Conservation (phyloP, 2,329 filamentous ascomycete species). For the Talaromyces sp. region DNA sequence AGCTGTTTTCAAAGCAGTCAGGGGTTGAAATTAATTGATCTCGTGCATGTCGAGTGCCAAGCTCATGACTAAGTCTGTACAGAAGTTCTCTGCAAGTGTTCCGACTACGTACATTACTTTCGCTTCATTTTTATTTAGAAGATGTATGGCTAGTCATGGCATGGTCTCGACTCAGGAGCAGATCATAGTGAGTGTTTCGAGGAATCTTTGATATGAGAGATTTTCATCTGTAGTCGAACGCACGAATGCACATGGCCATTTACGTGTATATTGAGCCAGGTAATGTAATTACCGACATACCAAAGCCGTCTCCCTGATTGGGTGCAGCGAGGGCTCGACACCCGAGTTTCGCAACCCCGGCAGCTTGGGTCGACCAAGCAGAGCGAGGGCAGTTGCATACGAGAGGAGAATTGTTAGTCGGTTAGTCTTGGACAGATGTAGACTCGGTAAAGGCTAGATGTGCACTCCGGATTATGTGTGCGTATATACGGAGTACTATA, state of each 20-base stretch:
- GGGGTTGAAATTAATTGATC: slow-evolving; percentile 6
- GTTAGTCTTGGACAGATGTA: not conserved
- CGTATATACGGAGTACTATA: not conserved
- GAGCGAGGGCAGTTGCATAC: not conserved
- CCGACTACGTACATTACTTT: not conserved
- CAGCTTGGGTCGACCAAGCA: slow-evolving; percentile 12
- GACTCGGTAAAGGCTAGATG: slow-evolving; percentile 2
- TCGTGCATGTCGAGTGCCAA: slow-evolving; percentile 7
- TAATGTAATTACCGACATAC: not conserved
- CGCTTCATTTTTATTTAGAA: not conserved
- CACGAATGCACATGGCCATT: slow-evolving; percentile 3
- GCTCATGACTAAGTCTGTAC: not conserved
- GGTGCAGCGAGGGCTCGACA: not conserved
- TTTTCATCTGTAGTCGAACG: not conserved
- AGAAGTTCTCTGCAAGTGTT: not conserved
- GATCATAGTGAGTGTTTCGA: not conserved
- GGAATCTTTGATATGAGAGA: not conserved
- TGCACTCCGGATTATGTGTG: not conserved
- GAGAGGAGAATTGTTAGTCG: slow-evolving; percentile 1
- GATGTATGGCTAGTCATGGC: not conserved
- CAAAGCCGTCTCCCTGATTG: slow-evolving; percentile 4
- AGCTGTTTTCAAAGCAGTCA: not conserved
- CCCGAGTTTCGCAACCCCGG: slow-evolving; percentile 7
- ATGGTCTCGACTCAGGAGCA: not conserved
- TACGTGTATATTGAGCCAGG: not conserved